Conservation (phyloP, 1,284 basidiomycete species). For the Leucoagaricus sp. region DNA sequence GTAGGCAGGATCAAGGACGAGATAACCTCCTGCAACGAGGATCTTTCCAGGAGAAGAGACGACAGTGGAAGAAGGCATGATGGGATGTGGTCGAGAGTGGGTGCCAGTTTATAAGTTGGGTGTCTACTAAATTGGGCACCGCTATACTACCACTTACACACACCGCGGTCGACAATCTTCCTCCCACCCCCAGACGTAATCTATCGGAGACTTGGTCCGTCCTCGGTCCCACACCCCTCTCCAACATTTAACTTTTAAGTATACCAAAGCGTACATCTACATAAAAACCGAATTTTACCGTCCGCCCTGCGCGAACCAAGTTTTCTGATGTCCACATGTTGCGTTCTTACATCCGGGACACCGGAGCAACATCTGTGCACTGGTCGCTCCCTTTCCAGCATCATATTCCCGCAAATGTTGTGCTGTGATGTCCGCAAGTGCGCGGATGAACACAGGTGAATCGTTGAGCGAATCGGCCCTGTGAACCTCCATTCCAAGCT, state of each 20-base stretch:
- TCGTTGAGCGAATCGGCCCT: slow-evolving; percentile 97
- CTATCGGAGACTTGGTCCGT: slow-evolving; percentile 5
- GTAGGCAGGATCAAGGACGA: slow-evolving; percentile 85
- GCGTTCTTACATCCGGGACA: slow-evolving; percentile 94
- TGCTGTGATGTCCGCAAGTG: slow-evolving; percentile 91
- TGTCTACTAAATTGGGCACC: slow-evolving; percentile 10
- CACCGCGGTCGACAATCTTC: slow-evolving; percentile 5
- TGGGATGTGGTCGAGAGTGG: slow-evolving; percentile 8
- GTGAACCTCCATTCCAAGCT: slow-evolving; percentile 91
- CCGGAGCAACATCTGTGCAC: slow-evolving; percentile 82
- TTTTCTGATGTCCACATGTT: slow-evolving; percentile 86
- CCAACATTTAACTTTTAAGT: slow-evolving; percentile 19
- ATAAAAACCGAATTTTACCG: slow-evolving; percentile 28
- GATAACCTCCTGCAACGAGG: slow-evolving; percentile 91
- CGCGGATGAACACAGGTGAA: slow-evolving; percentile 97
- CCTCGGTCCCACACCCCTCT: slow-evolving; percentile 17
- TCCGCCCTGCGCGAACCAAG: slow-evolving; percentile 76
- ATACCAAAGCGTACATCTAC: slow-evolving; percentile 19
- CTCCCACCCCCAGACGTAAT: slow-evolving; percentile 17
- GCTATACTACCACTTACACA: neutral
- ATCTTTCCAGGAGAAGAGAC: slow-evolving; percentile 97
- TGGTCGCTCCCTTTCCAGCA: slow-evolving; percentile 62
- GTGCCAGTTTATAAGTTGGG: slow-evolving; percentile 12
- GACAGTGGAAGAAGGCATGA: slow-evolving; percentile 53
- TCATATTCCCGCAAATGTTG: slow-evolving; percentile 74